Percentiles rank a stretch among this genome's conserved stretches.
Conservation (phyloP, 1,139 yeast genomes). For the Suhomyces anneliseae region DNA sequence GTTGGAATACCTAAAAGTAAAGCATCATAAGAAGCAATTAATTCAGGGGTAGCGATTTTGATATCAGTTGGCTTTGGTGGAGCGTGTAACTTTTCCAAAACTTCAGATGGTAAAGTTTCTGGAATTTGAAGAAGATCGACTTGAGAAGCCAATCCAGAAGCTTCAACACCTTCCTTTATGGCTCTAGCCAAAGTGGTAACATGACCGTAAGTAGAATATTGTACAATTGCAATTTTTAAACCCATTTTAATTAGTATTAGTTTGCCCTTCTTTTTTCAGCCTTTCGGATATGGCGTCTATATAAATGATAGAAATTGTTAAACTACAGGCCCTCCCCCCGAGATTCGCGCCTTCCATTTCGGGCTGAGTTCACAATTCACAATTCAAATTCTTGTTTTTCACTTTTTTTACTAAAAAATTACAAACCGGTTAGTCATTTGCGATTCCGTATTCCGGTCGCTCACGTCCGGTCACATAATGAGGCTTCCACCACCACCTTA, state of each 20-base stretch:
- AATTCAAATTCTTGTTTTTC: too few relatives aligned
- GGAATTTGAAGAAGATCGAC: constrained; percentile 47
- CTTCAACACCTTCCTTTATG: constrained; percentile 40
- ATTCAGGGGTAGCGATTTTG: constrained; percentile 43
- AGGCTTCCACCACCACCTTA: too few relatives aligned
- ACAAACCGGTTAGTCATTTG: background rate
- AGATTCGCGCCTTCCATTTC: background rate
- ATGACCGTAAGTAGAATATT: constrained; percentile 68
- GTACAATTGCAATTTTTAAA: constrained; percentile 47
- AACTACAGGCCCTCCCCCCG: background rate
- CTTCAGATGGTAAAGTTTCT: constrained; percentile 49
- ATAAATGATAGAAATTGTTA: too few relatives aligned
- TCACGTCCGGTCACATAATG: too few relatives aligned
- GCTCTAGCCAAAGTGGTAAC: constrained; percentile 48
- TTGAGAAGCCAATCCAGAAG: constrained; percentile 29
- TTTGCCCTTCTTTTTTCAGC: background rate
- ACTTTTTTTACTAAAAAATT: background rate
- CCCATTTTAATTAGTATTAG: constrained; percentile 14
- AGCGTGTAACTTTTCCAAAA: constrained; percentile 42
- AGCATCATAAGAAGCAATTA: constrained; percentile 41
- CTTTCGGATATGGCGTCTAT: background rate
- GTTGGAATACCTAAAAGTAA: constrained; percentile 53
- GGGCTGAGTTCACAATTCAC: background rate
- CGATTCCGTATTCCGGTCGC: too few relatives aligned
- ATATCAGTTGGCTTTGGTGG: constrained; percentile 38